phyloP scores from a whole-genome alignment of 306 rosid species.

The Prunus padus region DNA sequence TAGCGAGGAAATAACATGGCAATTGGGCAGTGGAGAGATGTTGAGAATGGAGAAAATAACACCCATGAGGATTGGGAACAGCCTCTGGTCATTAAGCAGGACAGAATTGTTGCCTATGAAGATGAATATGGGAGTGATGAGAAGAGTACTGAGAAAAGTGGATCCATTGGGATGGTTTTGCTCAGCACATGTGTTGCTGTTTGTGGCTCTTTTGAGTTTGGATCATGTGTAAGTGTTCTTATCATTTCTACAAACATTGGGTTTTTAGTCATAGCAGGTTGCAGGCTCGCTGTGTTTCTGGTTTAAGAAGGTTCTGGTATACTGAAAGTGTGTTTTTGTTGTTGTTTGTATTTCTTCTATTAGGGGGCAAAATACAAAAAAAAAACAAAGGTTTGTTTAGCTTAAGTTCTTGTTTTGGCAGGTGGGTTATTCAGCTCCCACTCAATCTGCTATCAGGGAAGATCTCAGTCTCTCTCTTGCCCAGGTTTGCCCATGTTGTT shows the following conservation, averaged over 20 bases:
- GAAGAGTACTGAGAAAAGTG: slow-evolving; percentile 20
- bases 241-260: not conserved
- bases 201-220: slow-evolving; percentile 82
- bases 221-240: slow-evolving; percentile 66
- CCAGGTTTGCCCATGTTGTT: slow-evolving; percentile 30
- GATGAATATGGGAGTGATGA: slow-evolving; percentile 23
- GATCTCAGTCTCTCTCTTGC: slow-evolving; percentile 46
- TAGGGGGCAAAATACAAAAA: slow-evolving; percentile 24
- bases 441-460: slow-evolving; percentile 52
- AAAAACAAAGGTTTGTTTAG: slow-evolving; percentile 21
- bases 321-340: slow-evolving; percentile 5
- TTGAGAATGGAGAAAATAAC: slow-evolving; percentile 43
- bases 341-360: slow-evolving; percentile 7
- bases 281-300: not conserved
- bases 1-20: slow-evolving; percentile 36
- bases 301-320: slow-evolving; percentile 7
- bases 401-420: slow-evolving; percentile 34
- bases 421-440: slow-evolving; percentile 60
- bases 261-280: not conserved
- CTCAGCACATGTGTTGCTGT: slow-evolving; percentile 71
- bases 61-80: slow-evolving; percentile 37
- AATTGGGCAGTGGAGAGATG: slow-evolving; percentile 47
- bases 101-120: not conserved
- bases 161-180: slow-evolving; percentile 70
- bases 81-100: slow-evolving; percentile 43